Base-by-base conservation (phyloP, 164 flowering plant species). In the Aristolochia contorta region DNA sequence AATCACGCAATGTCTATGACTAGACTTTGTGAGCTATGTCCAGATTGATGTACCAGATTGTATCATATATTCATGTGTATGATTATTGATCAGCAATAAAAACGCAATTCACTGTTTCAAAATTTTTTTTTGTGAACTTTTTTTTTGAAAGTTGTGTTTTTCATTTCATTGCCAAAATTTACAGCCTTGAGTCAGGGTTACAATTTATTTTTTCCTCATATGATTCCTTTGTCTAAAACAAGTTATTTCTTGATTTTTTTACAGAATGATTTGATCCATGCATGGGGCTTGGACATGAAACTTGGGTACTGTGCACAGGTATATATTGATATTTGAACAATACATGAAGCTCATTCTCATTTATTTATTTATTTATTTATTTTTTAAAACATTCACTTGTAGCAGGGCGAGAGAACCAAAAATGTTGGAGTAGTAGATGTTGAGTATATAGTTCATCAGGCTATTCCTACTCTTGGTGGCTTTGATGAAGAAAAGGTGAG, bases 291-390 rank as follows among this genome's bases (percentile, higher is more conserved):
- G 64, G 98, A 92, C 71, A 71, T 61, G 69, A 79, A 80, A 72
- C 96, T 92, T 59, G 98, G 98, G 27, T 89, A 89, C 70, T 92
- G 98, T 72, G 96, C 91, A 47, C 96, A 85, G 78, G 98, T 72
- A 81, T 27, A 68, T 71, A 54, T 55, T 49, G 7, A 20, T 21
- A 58, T 49, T 18, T 18, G 4, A 5, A 0, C 6, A 0, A 37
- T 8, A 7, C 7, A 8, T 37, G 43, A 37, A 3, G 12, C 43
- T 37, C 43, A 37, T 7, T 4, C 12, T 8, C 5, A 3, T 37
- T 37, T 27, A 27, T 27, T 27, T n/a, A n/a, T n/a, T 27, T 27
- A 27, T 27, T 27, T 27, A 27, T 27, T 53, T 22, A 53, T 8
- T 5, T n/a, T 50, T 50, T 50, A 0, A 12, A 22, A 14, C 30